Conservation (phyloP, 805 yeast species). For the Candida cerambycidarum region DNA sequence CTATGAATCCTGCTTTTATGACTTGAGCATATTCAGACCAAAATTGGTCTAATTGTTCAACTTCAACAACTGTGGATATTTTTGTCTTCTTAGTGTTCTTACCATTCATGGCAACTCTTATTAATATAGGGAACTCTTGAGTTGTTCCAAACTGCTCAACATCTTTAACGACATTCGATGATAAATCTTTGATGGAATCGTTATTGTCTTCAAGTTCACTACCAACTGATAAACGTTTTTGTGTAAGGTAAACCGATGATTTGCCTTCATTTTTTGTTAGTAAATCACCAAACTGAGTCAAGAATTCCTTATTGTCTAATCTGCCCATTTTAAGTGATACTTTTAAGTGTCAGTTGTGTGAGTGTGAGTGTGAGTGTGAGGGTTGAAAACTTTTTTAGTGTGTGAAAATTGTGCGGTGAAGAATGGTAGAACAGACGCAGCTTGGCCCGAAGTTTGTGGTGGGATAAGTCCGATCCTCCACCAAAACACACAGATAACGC, state of each 20-base stretch:
- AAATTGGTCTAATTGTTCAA: conserved; percentile 61
- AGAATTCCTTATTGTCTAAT: conserved; percentile 32
- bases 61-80: conserved; percentile 69
- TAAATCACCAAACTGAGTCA: conserved; percentile 23
- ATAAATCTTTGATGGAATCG: conserved; percentile 24
- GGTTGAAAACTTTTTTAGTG: conserved; percentile 1
- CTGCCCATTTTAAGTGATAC: conserved; percentile 24
- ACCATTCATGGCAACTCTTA: conserved; percentile 64
- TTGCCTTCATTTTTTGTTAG: conserved; percentile 34
- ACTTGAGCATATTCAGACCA: conserved; percentile 75
- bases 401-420: too few relatives aligned
- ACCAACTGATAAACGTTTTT: conserved; percentile 46
- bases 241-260: conserved; percentile 59
- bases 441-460: too few relatives aligned
- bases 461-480: too few relatives aligned
- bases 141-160: conserved; percentile 17
- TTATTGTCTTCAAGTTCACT: conserved; percentile 22
- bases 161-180: conserved; percentile 28
- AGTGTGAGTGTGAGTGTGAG: not conserved
- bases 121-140: conserved; percentile 57
- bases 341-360: not conserved
- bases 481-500: not conserved
- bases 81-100: conserved; percentile 52
- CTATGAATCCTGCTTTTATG: conserved; percentile 69
- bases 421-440: too few relatives aligned